These are phyloP conservation scores for Pterulicium gracile DNA, from an alignment of 1,284 basidiomycete species.

Conservation along the genomic window DNA sequence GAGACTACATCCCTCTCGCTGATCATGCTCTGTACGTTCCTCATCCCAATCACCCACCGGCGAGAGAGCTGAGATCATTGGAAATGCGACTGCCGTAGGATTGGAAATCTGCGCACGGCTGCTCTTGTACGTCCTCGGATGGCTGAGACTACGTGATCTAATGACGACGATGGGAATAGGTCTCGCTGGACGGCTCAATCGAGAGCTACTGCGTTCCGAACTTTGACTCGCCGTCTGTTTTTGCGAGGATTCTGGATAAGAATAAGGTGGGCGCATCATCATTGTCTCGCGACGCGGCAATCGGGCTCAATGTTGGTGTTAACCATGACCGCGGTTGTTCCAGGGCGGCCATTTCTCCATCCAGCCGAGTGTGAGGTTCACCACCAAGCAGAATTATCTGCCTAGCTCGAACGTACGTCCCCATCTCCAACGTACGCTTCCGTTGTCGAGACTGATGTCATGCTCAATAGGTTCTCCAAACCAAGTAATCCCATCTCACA, in stretches of 20 bases:
- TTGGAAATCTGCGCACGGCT: constrained; percentile 73
- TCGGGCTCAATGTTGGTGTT: neutral
- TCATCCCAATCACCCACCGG: neutral
- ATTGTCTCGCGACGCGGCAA: neutral
- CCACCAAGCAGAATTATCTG: constrained; percentile 78
- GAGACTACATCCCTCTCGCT: constrained; percentile 55
- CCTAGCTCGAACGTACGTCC: constrained; percentile 72
- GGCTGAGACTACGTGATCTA: constrained; percentile 7
- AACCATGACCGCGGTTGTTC: neutral
- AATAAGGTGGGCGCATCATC: constrained; percentile 58
- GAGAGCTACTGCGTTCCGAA: constrained; percentile 87
- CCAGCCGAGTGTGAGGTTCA: constrained; percentile 54
- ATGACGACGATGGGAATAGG: neutral
- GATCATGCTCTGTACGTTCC: constrained; percentile 58
- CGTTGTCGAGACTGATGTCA: constrained; percentile 5
- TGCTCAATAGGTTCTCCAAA: constrained; percentile 54
- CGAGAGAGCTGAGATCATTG: constrained; percentile 8
- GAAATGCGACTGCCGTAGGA: constrained; percentile 28
- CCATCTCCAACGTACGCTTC: neutral
- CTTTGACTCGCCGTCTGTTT: constrained; percentile 88
- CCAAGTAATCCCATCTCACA: constrained; percentile 48
- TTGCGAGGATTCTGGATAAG: constrained; percentile 80
- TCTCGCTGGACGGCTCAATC: constrained; percentile 22
- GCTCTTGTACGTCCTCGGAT: constrained; percentile 70
- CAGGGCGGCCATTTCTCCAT: constrained; percentile 91